Base-by-base conservation (phyloP, 495 filamentous ascomycete genomes). In the Hypoxylon rickii region DNA sequence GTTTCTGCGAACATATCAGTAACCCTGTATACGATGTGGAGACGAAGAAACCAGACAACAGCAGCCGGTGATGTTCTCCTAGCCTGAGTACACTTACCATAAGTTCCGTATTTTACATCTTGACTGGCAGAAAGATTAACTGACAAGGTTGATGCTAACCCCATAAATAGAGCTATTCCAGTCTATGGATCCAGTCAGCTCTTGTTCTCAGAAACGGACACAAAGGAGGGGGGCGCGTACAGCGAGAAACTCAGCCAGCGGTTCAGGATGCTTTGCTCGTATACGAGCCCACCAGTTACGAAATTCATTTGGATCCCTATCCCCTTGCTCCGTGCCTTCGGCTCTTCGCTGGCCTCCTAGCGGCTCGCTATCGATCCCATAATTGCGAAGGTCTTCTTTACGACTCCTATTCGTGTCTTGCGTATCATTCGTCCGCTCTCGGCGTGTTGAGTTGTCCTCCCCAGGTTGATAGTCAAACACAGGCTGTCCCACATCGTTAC, bases 201-300 rank as follows among this genome's bases (percentile, higher is more conserved):
- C 15, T 1, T n/a, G 13, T 16, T 7, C 44, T 17, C 29, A 12
- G 17, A 33, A 22, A 42, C 42, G 13, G 7, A 17, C 2, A 7
- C 36, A 18, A 21, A 16, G 33, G 22, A 3, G 44, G 17, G 11
- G 72, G 66, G 49, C 65, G 73, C 32, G 33, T 64, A 79, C 77
- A 1, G 73, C 77, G 12, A 82, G 70, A 11, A 76, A 74, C 40
- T 83, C 80, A 20, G 78, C 80, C 2, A 83, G 56, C 15, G 78
- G 69, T 41, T 76, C 71, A 12, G 77, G 75, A 47, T 80, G 76
- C 37, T 78, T 75, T 0, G 76, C 76, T 19, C 79, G 75, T 48
- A 79, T 70, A 11, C 79, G 75, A 17, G 76, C 78, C 79, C 79
- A 83, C 48, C 74, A 76, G 3, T 77, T 82, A 47, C 76, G 76